These are phyloP conservation scores for Mortierella sp. DNA, from an alignment of 371 early-diverging fungal species.

Conservation along the genomic window DNA sequence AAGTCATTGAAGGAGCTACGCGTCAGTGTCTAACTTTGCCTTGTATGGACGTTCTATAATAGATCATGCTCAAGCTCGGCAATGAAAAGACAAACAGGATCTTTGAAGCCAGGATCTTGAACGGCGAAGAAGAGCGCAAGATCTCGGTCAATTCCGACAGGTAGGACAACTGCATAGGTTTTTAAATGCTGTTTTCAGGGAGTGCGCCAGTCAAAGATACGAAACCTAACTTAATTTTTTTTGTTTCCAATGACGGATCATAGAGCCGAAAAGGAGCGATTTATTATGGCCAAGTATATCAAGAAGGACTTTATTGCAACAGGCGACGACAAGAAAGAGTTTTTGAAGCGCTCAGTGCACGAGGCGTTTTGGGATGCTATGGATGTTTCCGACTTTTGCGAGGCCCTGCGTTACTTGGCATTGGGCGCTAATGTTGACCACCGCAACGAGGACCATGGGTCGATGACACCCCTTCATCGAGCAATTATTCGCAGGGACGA, in stretches of 20 bases:
- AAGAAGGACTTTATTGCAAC: conserved; percentile 70
- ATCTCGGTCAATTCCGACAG: conserved; percentile 51
- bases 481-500: conserved; percentile 72
- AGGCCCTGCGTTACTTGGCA: conserved; percentile 72
- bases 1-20: background rate
- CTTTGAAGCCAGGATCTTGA: conserved; percentile 70
- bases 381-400: conserved; percentile 67
- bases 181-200: background rate
- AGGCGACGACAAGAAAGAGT: conserved; percentile 49
- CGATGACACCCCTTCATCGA: conserved; percentile 73
- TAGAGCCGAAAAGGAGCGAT: conserved; percentile 77
- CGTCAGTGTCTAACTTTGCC: background rate
- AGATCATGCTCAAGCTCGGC: conserved; percentile 87
- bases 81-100: conserved; percentile 83
- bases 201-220: background rate
- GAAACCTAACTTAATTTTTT: background rate
- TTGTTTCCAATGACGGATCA: background rate
- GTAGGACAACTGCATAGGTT: conserved; percentile 7
- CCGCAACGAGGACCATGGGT: conserved; percentile 66
- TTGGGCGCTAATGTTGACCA: conserved; percentile 85
- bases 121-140: conserved; percentile 57
- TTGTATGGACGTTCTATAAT: conserved; percentile 7
- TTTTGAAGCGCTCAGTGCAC: conserved; percentile 49
- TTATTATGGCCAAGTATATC: conserved; percentile 83
- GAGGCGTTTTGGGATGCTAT: conserved; percentile 72